Evolutionary conservation across 352 stramenopile species (phyloP).

Genomic region (Phytophthora aleatoria): DNA sequence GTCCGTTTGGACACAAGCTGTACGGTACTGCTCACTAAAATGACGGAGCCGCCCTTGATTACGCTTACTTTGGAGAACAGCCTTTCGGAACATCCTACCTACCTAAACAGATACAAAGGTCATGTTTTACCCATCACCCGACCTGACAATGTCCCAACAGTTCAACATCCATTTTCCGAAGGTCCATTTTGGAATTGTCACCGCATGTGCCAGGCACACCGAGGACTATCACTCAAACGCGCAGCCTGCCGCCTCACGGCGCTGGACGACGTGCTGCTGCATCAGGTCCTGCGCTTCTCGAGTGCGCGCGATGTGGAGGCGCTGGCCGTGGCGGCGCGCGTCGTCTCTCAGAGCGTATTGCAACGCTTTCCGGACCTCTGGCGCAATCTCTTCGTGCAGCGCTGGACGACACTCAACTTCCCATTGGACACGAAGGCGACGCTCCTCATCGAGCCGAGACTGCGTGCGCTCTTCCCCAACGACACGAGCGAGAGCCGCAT

Average conservation of each 20-base stretch:
- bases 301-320: constrained; percentile 59
- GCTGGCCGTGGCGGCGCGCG: constrained; percentile 43
- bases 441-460: constrained; percentile 37
- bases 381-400: constrained; percentile 59
- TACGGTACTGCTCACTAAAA: not conserved
- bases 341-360: constrained; percentile 47
- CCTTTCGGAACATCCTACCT: constrained; percentile 3
- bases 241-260: constrained; percentile 23
- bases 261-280: constrained; percentile 61
- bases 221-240: constrained; percentile 21
- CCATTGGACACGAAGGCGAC: constrained; percentile 27
- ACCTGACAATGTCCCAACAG: constrained; percentile 18
- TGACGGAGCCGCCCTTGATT: not conserved
- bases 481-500: constrained; percentile 60
- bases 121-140: constrained; percentile 20
- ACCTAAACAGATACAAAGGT: not conserved
- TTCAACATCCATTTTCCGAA: constrained; percentile 13
- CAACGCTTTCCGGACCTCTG: constrained; percentile 59
- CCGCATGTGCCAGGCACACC: constrained; percentile 24
- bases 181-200: constrained; percentile 27
- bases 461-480: constrained; percentile 44
- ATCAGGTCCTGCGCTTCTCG: constrained; percentile 44
- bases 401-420: constrained; percentile 74
- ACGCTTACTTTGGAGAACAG: constrained; percentile 1
- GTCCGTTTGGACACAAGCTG: not conserved